Evolutionary conservation across 306 rosid genomes (phyloP), one percentile per base, ranked within the genome.

Genomic region (Rosa rugosa): DNA sequence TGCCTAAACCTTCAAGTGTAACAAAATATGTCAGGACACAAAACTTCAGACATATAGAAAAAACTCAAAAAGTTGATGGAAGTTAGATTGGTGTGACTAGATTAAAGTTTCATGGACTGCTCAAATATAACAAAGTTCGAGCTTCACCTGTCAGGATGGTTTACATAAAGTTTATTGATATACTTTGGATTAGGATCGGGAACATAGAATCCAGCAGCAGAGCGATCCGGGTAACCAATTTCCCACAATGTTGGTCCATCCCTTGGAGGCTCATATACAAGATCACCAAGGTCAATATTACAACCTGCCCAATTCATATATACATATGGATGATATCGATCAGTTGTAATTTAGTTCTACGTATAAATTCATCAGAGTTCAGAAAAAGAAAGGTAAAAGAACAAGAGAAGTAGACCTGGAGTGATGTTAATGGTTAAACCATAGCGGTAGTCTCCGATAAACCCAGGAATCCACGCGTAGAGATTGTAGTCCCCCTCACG

Each of bases 171-270:
- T 69, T 89, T 89, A 82, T 95, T 95, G 77, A 91, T 82, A 59
- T 89, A 92, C 60, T 78, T 89, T 18, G 95, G 97, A 80, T 87
- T 79, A 25, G 99, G 97, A 82, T 91, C 90, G n/a, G 97, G 97
- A 73, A 92, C 84, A 71, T 84, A 91, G 36, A 31, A 31, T 67
- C 91, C 97, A 31, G 87, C 87, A 60, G 97, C 99, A 12, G 92
- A 77, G 27, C 99, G 97, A 81, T 95, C 94, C 8, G 99, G 99
- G 42, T 86, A 76, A 59, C 97, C 99, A 60, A 95, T 95, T 91
- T 95, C 99, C 99, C 99, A 95, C 51, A 91, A 47, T 25, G 99
- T 95, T 25, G 95, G 91, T 4, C 97, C 99, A 76, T 86, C 90
- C 88, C 99, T 89, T 54, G 90, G 97, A 9, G 97, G 93, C 31